A percentile compares a stretch with the other conserved stretches of the same genome.
Conservation (phyloP, 345 rosid genomes). For the Linum trigynum region DNA sequence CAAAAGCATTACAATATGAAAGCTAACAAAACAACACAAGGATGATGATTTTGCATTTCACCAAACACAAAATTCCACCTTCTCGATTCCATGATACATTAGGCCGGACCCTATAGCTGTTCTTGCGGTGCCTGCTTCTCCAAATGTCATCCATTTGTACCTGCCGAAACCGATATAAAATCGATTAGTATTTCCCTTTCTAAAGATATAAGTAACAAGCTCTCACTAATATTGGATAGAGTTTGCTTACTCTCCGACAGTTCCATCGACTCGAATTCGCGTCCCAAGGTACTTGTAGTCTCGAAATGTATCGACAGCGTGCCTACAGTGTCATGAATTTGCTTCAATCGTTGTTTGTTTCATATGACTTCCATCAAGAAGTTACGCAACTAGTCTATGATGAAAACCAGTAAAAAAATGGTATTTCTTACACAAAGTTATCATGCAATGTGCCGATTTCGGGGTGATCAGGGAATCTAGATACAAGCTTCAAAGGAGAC, state of each 20-base stretch:
- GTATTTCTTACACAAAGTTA: constrained; percentile 66
- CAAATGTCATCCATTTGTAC: constrained; percentile 97
- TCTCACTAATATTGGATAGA: not conserved
- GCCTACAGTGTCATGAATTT: constrained; percentile 35
- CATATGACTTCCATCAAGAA: not conserved
- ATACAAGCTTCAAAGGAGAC: constrained; percentile 67
- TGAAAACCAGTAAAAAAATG: constrained; percentile 7
- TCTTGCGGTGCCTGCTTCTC: constrained; percentile 87
- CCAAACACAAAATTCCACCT: constrained; percentile 28
- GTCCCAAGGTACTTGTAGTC: constrained; percentile 88
- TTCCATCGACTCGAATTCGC: constrained; percentile 76
- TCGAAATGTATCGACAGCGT: constrained; percentile 53
- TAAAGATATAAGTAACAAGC: constrained; percentile 8
- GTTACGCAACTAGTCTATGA: not conserved
- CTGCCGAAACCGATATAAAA: constrained; percentile 17
- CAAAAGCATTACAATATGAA: not conserved
- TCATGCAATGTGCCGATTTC: constrained; percentile 82
- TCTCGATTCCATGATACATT: constrained; percentile 51
- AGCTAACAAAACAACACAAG: not conserved
- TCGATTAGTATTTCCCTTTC: not conserved
- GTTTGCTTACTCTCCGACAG: constrained; percentile 85
- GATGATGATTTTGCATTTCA: not conserved
- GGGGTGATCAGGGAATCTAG: constrained; percentile 75
- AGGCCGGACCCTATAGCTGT: constrained; percentile 80
- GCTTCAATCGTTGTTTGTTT: not conserved